A percentile compares a stretch with the other conserved stretches of the same genome.
These are phyloP conservation scores for Naegleria fowleri DNA, from an alignment of 208 protist genomes.

Conservation along the genomic window DNA sequence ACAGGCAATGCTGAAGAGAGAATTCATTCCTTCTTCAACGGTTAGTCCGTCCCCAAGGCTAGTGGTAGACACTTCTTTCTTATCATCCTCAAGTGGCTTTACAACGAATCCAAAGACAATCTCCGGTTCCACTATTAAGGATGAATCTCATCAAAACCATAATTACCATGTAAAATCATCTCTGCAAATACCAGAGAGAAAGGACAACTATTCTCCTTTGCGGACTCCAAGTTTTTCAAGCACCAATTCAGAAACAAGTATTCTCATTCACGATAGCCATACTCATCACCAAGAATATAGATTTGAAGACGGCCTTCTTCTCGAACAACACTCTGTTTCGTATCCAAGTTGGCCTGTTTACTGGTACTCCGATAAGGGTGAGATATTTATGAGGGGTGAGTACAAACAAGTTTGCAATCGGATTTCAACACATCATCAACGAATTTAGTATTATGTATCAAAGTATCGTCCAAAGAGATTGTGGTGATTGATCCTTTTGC, in stretches of 20 bases:
- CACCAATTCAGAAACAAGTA: background rate
- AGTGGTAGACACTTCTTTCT: too few species aligned
- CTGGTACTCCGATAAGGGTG: background rate
- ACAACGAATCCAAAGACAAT: too few species aligned
- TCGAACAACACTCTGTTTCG: background rate
- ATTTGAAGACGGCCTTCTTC: background rate
- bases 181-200: too few species aligned
- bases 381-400: background rate
- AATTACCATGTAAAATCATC: too few species aligned
- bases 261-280: background rate
- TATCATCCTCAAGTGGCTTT: too few species aligned
- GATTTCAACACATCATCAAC: background rate
- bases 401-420: too few species aligned
- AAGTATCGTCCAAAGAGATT: background rate
- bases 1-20: too few species aligned
- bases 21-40: too few species aligned
- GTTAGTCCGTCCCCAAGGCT: too few species aligned
- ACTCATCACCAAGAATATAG: background rate
- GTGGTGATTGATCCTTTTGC: background rate
- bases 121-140: too few species aligned
- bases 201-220: too few species aligned
- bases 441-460: background rate
- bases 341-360: background rate
- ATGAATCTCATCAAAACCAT: too few species aligned
- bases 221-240: background rate